These are phyloP conservation scores for Chalciporus sphaerocephalus DNA, from an alignment of 768 basidiomycete species.

Conservation along the genomic window DNA sequence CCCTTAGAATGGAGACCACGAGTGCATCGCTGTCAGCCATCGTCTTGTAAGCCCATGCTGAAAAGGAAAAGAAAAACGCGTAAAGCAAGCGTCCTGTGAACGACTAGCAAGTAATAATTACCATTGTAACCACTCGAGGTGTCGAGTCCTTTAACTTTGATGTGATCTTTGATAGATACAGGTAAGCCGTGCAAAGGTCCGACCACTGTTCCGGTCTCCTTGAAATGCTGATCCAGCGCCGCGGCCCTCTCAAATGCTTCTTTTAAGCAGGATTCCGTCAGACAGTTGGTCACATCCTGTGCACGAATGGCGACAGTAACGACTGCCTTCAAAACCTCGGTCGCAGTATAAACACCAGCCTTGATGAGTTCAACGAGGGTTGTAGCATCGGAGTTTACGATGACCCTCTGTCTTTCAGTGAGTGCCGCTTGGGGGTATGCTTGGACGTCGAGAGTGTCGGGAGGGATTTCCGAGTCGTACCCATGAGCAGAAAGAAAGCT, in stretches of 20 bases:
- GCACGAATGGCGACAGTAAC: constrained; percentile 26
- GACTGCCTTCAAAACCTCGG: constrained; percentile 25
- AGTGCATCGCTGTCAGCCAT: constrained; percentile 40
- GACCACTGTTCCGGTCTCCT: constrained; percentile 43
- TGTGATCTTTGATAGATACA: constrained; percentile 45
- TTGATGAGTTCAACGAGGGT: constrained; percentile 20
- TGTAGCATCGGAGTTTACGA: constrained; percentile 31
- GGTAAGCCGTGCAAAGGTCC: constrained; percentile 45
- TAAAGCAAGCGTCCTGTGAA: constrained; percentile 2
- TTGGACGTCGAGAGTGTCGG: constrained; percentile 17
- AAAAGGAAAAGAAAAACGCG: too few relatives aligned
- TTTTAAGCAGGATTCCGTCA: constrained; percentile 56
- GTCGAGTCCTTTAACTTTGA: constrained; percentile 41
- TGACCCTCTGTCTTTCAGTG: constrained; percentile 23
- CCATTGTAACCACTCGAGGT: constrained; percentile 35
- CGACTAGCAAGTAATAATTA: not conserved
- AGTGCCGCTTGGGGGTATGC: constrained; percentile 26
- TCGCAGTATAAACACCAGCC: constrained; percentile 20
- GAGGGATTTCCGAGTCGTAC: not conserved
- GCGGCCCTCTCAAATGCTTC: constrained; percentile 45
- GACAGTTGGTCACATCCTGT: constrained; percentile 44
- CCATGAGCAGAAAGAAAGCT: constrained; percentile 2
- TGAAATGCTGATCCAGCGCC: constrained; percentile 46
- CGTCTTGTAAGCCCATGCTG: constrained; percentile 38
- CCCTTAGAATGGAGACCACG: constrained; percentile 41